Conservation (phyloP, 805 yeast genomes). For the Wickerhamomyces sydowiorum region DNA sequence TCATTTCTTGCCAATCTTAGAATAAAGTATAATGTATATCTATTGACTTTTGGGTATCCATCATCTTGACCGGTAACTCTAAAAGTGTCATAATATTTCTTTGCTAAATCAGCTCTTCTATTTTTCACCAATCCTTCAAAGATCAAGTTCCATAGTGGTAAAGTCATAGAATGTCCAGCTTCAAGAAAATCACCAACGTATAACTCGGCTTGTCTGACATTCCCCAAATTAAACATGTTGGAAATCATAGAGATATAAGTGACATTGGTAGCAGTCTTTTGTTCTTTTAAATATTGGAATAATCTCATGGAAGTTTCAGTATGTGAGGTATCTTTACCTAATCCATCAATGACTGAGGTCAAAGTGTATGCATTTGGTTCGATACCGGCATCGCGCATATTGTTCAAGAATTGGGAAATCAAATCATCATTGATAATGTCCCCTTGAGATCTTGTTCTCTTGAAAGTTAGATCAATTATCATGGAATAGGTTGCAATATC, state of each 20-base stretch:
- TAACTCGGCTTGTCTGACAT: slow-evolving; percentile 30
- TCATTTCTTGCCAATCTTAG: too few species aligned
- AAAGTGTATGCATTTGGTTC: slow-evolving; percentile 39
- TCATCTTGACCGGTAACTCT: slow-evolving; percentile 1
- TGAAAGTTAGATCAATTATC: slow-evolving; percentile 48
- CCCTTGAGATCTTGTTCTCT: slow-evolving; percentile 37
- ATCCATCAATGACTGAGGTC: slow-evolving; percentile 48
- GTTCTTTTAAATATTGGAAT: slow-evolving; percentile 34
- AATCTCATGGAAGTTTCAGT: slow-evolving; percentile 46
- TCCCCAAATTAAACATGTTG: slow-evolving; percentile 40
- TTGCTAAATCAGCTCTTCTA: slow-evolving; percentile 6
- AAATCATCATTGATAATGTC: slow-evolving; percentile 32
- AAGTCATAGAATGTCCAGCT: slow-evolving; percentile 5
- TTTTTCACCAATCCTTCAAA: slow-evolving; percentile 19
- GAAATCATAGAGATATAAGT: slow-evolving; percentile 42
- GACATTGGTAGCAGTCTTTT: slow-evolving; percentile 28
- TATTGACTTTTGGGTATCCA: slow-evolving; percentile 6
- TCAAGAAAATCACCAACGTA: slow-evolving; percentile 29
- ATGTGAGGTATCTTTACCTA: slow-evolving; percentile 41
- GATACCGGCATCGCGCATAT: slow-evolving; percentile 34
- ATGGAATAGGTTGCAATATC: slow-evolving; percentile 61
- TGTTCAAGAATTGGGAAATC: slow-evolving; percentile 33
- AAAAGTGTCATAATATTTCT: slow-evolving; percentile 11
- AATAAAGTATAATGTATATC: slow-evolving; percentile 15
- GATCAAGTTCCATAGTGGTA: slow-evolving; percentile 19